These are phyloP conservation scores for Rhododendron vialii DNA, from an alignment of 148 eudicot genomes.

Conservation along the genomic window DNA sequence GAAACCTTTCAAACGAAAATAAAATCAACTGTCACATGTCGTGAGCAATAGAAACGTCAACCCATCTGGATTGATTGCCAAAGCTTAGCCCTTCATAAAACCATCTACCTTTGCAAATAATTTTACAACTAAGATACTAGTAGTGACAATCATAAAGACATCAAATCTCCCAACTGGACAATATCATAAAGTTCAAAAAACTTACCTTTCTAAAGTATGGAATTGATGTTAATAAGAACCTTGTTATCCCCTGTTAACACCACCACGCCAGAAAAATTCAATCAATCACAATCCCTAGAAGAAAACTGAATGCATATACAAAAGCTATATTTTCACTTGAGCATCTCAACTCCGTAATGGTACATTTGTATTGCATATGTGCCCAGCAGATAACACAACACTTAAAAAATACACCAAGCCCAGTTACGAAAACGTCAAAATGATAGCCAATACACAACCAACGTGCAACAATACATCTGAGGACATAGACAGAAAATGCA, in stretches of 20 bases:
- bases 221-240: conserved; percentile 69
- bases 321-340: background rate
- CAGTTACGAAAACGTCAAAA: too few relatives aligned
- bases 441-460: background rate
- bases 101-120: background rate
- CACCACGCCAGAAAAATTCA: background rate
- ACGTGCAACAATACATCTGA: background rate
- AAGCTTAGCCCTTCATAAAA: background rate
- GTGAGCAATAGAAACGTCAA: background rate
- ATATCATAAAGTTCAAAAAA: background rate
- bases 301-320: background rate
- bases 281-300: background rate
- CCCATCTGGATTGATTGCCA: background rate
- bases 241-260: conserved; percentile 63
- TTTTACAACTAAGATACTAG: background rate
- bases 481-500: background rate
- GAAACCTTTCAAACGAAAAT: background rate
- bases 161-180: background rate
- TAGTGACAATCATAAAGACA: background rate
- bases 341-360: background rate
- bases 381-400: background rate
- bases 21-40: background rate
- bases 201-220: conserved; percentile 85
- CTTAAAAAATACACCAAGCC: background rate
- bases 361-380: background rate